Conservation (phyloP, 345 rosid species). For the Zanthoxylum bungeanum region DNA sequence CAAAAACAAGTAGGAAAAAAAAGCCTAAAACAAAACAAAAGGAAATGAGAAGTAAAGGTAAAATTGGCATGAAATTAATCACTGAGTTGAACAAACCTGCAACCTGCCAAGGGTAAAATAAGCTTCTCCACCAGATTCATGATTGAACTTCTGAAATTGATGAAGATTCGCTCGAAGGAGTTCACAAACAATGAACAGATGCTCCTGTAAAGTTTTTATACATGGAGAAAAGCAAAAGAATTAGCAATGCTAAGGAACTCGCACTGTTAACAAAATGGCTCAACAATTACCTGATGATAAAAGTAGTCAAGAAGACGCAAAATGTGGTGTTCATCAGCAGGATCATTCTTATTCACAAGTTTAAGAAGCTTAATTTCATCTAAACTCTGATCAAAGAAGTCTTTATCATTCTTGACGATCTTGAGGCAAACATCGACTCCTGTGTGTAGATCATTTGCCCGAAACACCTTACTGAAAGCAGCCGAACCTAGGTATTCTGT, state of each 20-base stretch:
- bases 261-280: neutral
- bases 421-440: constrained; percentile 86
- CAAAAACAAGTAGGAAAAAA: neutral
- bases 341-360: constrained; percentile 84
- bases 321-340: constrained; percentile 75
- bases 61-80: neutral
- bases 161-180: constrained; percentile 83
- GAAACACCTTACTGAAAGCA: constrained; percentile 93
- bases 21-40: neutral
- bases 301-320: constrained; percentile 94
- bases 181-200: constrained; percentile 92
- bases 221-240: constrained; percentile 3
- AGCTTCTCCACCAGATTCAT: constrained; percentile 74
- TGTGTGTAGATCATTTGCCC: constrained; percentile 74
- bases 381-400: constrained; percentile 94
- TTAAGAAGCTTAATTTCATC: constrained; percentile 95
- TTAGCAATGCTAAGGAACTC: constrained; percentile 2
- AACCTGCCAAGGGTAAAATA: constrained; percentile 70
- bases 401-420: constrained; percentile 96
- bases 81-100: constrained; percentile 53
- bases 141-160: constrained; percentile 85
- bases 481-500: constrained; percentile 93
- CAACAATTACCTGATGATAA: constrained; percentile 66
- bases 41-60: neutral
- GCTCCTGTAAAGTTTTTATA: constrained; percentile 63